Base-by-base conservation (phyloP, 441 rosid species). In the Croton setiger region DNA sequence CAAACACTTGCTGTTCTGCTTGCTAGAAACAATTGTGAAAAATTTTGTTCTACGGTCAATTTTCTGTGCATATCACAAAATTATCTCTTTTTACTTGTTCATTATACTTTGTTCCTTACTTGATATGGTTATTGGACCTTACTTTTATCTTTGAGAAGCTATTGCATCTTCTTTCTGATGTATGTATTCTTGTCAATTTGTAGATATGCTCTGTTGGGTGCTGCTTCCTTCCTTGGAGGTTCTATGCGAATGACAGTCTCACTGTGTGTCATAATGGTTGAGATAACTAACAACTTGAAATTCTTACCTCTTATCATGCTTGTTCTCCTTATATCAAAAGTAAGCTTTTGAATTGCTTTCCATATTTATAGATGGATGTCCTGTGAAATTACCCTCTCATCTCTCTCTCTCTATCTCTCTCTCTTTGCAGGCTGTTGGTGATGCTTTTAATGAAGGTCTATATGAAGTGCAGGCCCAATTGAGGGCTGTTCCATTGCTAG, bases 241-340 rank as follows among this genome's bases (percentile, higher is more conserved):
- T 95, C 98, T 66, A 92, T 92, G 98, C 84, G 99, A 70, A 93
- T 96, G 95, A 96, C 99, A 15, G 99, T 96, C 61, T 88, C 99
- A 39, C 82, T 96, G 43, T 96, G 99, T 79, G 99, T 92, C 64
- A 92, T 96, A 51, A 92, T 92, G 97, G 96, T 96, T 75, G 99
- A 96, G 87, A 92, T 96, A 81, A 86, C 97, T 59, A 96, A 96
- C 78, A 96, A 92, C 74, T 84, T 96, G 81, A 88, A 92, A 68
- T 88, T 96, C 59, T 78, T 96, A 70, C 99, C 99, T 72, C 92
- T 96, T 36, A 96, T 93, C 72, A 96, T 92, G 99, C 89, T 92
- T 79, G 98, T 96, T 82, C 98, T 96, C 76, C 99, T 96, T 60
- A 87, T 96, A 79, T 92, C 99, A 51, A 96, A 96, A 96, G 99